Evolutionary conservation across 768 basidiomycete genomes (phyloP), one percentile per base, ranked within the genome.

Genomic region (Phlegmacium glaucopus): DNA sequence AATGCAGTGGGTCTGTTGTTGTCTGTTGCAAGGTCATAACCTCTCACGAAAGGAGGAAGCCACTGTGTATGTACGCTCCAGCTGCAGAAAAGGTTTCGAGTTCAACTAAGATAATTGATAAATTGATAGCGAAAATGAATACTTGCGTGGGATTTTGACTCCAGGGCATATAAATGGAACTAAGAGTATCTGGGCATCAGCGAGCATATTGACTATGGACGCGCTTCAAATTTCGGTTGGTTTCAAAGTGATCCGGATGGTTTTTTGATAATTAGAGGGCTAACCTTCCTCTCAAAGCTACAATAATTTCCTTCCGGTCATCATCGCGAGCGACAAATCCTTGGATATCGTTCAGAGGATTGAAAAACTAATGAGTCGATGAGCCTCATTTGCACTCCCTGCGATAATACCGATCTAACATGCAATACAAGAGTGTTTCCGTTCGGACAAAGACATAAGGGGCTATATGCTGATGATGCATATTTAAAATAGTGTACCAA

Each of bases 401-500:
- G 9, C 6, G 13, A 36, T 15, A 36, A 10, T n/a, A 9, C n/a
- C n/a, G n/a, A n/a, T 16, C 54, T n/a, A 34, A 78, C 72, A 26
- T 74, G 62, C 26, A 63, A 60, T 6, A 71, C 63, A 1, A 71
- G 60, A 22, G 51, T 62, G 26, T 75, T 75, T 17, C 78, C 77
- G 54, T 79, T 78, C 2, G 78, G 79, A 10, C 68, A 66, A 6
- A 71, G 70, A 48, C 79, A 81, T 16, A 77, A 45, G 0, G 61
- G 40, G 27, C 51, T 60, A 48, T 79, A 80, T 4, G 75, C 73
- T 6, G 77, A 77, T 9, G 78, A 75, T 1, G 79, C 75, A 49
- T 78, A 80, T 59, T 78, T 77, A 68, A 78, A 76, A 63, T 80
- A 79, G 50, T 72, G 70, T 1, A 77, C 58, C 6, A 81, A 64